Conservation (phyloP, 2,329 filamentous ascomycete genomes). For the Trichophyton schoenleinii region DNA sequence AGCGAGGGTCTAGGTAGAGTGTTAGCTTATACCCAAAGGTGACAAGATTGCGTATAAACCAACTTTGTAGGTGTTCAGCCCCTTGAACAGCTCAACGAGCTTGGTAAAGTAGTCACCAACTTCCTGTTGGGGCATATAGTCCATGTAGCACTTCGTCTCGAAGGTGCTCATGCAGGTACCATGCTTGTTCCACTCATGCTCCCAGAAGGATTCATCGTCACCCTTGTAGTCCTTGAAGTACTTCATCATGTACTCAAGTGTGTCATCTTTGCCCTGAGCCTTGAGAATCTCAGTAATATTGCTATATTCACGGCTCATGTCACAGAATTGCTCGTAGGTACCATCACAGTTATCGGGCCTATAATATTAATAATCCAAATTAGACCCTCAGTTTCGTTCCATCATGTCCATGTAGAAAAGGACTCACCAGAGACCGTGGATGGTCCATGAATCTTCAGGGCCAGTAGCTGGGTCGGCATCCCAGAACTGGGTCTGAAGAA, state of each 20-base stretch:
- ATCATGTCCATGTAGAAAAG: not conserved
- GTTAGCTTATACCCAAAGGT: not conserved
- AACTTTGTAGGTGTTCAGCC: slow-evolving; percentile 42
- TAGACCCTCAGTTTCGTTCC: not conserved
- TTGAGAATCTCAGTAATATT: slow-evolving; percentile 46
- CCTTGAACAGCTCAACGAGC: slow-evolving; percentile 44
- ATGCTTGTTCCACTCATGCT: slow-evolving; percentile 61
- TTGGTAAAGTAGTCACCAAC: slow-evolving; percentile 47
- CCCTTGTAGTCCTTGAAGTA: slow-evolving; percentile 49
- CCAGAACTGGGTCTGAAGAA: slow-evolving; percentile 51
- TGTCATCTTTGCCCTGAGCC: slow-evolving; percentile 36
- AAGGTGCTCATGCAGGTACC: slow-evolving; percentile 62
- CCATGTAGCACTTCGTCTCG: slow-evolving; percentile 49
- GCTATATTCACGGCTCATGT: slow-evolving; percentile 41
- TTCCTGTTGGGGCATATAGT: slow-evolving; percentile 43
- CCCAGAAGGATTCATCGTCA: slow-evolving; percentile 49
- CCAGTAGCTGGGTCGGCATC: slow-evolving; percentile 44
- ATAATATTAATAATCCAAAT: not conserved
- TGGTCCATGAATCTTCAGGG: slow-evolving; percentile 44
- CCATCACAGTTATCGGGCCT: slow-evolving; percentile 46
- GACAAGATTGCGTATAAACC: slow-evolving; percentile 4
- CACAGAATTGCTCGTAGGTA: slow-evolving; percentile 45
- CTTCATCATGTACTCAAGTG: slow-evolving; percentile 45
- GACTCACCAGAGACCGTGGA: slow-evolving; percentile 44
- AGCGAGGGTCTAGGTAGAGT: slow-evolving; percentile 23